A percentile compares a stretch with the other conserved stretches of the same genome.
Evolutionary conservation across 106 monocot species (phyloP).

Genomic region (Narthecium ossifragum): DNA sequence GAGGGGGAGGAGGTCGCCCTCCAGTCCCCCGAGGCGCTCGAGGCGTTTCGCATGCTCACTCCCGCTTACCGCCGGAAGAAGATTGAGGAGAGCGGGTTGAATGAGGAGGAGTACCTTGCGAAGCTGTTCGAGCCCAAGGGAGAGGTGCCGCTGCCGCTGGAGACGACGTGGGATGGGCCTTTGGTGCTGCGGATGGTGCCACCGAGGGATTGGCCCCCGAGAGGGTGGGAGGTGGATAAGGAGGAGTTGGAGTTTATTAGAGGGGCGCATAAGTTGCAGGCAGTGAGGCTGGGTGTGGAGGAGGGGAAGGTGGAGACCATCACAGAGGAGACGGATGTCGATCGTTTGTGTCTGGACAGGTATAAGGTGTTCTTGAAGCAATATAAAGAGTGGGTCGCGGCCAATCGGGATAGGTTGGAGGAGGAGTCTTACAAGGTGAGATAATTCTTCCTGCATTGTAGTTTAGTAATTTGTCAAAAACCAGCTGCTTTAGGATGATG

Average conservation of each 20-base stretch:
- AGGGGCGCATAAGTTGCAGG: slow-evolving; percentile 54
- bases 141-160: slow-evolving; percentile 66
- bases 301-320: slow-evolving; percentile 14
- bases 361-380: slow-evolving; percentile 92
- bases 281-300: slow-evolving; percentile 47
- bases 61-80: slow-evolving; percentile 74
- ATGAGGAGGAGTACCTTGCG: slow-evolving; percentile 52
- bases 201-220: slow-evolving; percentile 93
- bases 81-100: slow-evolving; percentile 61
- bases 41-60: slow-evolving; percentile 84
- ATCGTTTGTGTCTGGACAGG: slow-evolving; percentile 50
- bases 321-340: slow-evolving; percentile 20
- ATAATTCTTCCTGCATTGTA: too few relatives aligned
- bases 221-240: slow-evolving; percentile 84
- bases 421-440: slow-evolving; percentile 86
- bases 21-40: slow-evolving; percentile 70
- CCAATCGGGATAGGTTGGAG: slow-evolving; percentile 65
- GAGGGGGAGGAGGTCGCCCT: slow-evolving; percentile 92
- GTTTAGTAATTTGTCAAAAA: too few relatives aligned
- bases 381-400: slow-evolving; percentile 88
- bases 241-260: slow-evolving; percentile 77
- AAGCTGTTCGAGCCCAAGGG: slow-evolving; percentile 59
- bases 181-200: slow-evolving; percentile 58
- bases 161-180: slow-evolving; percentile 66
- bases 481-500: too few relatives aligned